Base-by-base conservation (phyloP, 495 filamentous ascomycete genomes). In the Penicillium canariense region DNA sequence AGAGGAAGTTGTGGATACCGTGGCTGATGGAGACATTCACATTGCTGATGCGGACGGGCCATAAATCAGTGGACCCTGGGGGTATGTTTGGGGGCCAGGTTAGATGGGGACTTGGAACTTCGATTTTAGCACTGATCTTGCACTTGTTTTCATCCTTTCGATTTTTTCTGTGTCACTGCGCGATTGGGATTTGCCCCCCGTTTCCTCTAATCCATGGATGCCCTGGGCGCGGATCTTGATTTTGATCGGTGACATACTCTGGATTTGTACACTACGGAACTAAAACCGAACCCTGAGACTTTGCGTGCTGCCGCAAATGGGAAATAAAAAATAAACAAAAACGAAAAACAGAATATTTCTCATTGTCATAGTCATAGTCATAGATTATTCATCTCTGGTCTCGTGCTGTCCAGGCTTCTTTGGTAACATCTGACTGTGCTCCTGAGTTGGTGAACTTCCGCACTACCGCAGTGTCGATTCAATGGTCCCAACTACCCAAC, bases 1-100 rank as follows among this genome's bases (percentile, higher is more conserved):
- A n/a, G 52, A 64, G 40, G 58, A 43, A 18, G 12, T 58, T 26
- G 28, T 18, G 36, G 40, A 25, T 50, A 27, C 34, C 23, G 32
- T 28, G 26, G 49, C 30, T 31, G 68, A 70, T 62, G 71, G 62
- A 2, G 71, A 69, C 48, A 46, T 72, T 46, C 62, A 70, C 45
- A 55, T 71, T 52, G 54, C 61, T 10, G 67, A 68, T 57, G 67
- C 61, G 5, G 70, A 70, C 55, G 60, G 26, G 25, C 58, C 55
- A 55, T 64, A 55, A 36, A 36, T 12, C 12, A 2, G 23, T 42
- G 20, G 38, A 25, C 10, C 22, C 18, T 22, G 6, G 38, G 18
- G 18, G 18, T 44, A 22, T 9, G 18, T 10, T 22, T n/a, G 17
- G 7, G 30, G 39, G 20, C 15, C 25, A 26, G 11, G 18, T 23